Evolutionary conservation across 768 basidiomycete genomes (phyloP).

Genomic region (Xanthoconium purpureum): DNA sequence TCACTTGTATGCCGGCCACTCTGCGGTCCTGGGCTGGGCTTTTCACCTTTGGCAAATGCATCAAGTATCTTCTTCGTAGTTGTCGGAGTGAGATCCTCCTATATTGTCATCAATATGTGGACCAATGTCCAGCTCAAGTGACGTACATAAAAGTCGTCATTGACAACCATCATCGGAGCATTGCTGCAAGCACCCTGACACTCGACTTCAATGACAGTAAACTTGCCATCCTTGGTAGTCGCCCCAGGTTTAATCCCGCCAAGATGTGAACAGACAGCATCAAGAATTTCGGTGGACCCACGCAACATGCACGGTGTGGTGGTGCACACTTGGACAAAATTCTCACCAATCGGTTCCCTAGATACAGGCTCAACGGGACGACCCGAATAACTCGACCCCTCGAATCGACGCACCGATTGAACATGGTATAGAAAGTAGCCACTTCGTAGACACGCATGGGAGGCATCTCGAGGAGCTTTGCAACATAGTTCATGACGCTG

Average conservation of each 20-base stretch:
- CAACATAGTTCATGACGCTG: conserved; percentile 98
- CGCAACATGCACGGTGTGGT: conserved; percentile 97
- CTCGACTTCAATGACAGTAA: conserved; percentile 97
- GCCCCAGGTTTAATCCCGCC: conserved; percentile 82
- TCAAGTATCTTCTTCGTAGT: conserved; percentile 78
- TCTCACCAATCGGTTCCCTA: conserved; percentile 89
- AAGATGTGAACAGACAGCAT: conserved; percentile 80
- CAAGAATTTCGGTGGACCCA: conserved; percentile 86
- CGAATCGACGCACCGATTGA: conserved; percentile 74
- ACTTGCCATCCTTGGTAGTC: conserved; percentile 95
- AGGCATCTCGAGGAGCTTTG: conserved; percentile 87
- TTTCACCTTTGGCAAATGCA: conserved; percentile 75
- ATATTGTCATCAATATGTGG: conserved; percentile 8
- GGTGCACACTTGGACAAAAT: conserved; percentile 98
- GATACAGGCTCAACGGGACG: background rate
- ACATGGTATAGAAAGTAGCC: conserved; percentile 99
- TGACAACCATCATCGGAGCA: conserved; percentile 94
- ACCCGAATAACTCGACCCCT: background rate
- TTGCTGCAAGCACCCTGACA: conserved; percentile 99
- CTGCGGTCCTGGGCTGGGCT: conserved; percentile 93
- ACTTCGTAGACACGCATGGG: conserved; percentile 99
- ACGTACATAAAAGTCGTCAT: conserved; percentile 94
- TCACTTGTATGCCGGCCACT: conserved; percentile 83
- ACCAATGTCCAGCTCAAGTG: background rate
- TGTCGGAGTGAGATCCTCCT: conserved; percentile 83